phyloP scores from a whole-genome alignment of 1,284 basidiomycete species.

The Peniophora sp. region DNA sequence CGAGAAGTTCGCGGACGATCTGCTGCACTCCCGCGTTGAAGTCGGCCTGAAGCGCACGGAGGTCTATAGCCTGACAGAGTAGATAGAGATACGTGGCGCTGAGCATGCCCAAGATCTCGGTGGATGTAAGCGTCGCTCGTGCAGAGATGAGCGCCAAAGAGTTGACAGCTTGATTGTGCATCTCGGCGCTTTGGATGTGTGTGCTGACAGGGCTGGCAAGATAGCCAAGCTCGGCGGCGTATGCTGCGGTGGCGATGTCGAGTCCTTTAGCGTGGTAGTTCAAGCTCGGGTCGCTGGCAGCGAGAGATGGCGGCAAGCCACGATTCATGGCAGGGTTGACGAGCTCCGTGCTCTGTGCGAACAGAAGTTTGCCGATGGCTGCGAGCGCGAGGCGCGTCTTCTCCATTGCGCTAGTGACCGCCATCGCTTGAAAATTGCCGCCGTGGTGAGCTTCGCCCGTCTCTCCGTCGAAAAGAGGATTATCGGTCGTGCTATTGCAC shows the following conservation, averaged over 20 bases:
- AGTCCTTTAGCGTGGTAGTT: constrained; percentile 83
- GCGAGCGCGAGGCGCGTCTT: constrained; percentile 76
- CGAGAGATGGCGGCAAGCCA: constrained; percentile 72
- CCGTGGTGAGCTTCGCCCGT: constrained; percentile 72
- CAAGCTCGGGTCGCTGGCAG: constrained; percentile 73
- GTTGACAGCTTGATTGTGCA: constrained; percentile 83
- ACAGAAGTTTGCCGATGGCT: constrained; percentile 78
- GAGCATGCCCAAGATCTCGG: constrained; percentile 71
- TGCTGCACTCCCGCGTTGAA: constrained; percentile 42
- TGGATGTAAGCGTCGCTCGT: constrained; percentile 66
- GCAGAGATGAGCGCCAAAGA: constrained; percentile 77
- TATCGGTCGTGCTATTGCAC: constrained; percentile 81
- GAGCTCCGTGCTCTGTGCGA: constrained; percentile 79
- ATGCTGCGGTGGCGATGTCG: constrained; percentile 79
- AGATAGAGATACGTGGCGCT: constrained; percentile 70
- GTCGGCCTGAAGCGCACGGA: constrained; percentile 63
- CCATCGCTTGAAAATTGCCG: constrained; percentile 84
- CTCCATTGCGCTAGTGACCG: constrained; percentile 74
- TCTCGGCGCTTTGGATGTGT: constrained; percentile 79
- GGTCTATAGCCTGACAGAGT: constrained; percentile 74
- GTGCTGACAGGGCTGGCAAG: constrained; percentile 81
- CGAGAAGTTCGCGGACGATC: constrained; percentile 46
- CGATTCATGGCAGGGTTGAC: constrained; percentile 81
- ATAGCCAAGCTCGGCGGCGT: constrained; percentile 74
- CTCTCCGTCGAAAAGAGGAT: constrained; percentile 64